A percentile compares a stretch with the other conserved stretches of the same genome.
These are phyloP conservation scores for Aspergillus phoenicis DNA, from an alignment of 2,329 filamentous ascomycete species.

Conservation along the genomic window DNA sequence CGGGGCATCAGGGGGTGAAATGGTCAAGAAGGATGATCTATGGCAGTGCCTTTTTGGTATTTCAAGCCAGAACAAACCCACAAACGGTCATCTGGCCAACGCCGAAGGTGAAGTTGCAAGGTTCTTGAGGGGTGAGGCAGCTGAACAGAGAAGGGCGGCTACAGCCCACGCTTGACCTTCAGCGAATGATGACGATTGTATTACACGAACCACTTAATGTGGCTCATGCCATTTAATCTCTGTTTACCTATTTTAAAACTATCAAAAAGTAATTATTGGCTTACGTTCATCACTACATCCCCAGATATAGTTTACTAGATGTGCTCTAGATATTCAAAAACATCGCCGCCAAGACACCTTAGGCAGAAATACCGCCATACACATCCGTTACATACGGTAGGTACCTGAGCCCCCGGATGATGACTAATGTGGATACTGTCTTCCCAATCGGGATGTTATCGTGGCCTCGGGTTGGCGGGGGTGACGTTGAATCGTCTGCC, in stretches of 20 bases:
- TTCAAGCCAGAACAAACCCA: conserved; percentile 32
- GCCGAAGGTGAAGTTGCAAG: conserved; percentile 51
- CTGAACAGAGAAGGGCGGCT: conserved; percentile 46
- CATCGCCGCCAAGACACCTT: too few relatives aligned
- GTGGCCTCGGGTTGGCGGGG: conserved; percentile 16
- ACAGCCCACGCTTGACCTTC: neutral
- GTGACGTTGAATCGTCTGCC: conserved; percentile 25
- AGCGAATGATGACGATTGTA: neutral
- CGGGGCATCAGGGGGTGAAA: conserved; percentile 72
- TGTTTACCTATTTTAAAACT: neutral
- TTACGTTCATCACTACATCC: too few relatives aligned
- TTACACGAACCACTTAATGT: neutral
- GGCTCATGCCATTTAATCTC: neutral
- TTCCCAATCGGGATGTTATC: conserved; percentile 17
- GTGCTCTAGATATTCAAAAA: too few relatives aligned
- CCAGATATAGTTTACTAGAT: too few relatives aligned
- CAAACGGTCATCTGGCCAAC: conserved; percentile 18
- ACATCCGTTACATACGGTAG: neutral
- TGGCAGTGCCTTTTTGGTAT: conserved; percentile 87
- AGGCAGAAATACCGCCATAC: neutral
- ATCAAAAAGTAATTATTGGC: too few relatives aligned
- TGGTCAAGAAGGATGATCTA: conserved; percentile 75
- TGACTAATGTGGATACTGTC: conserved; percentile 21
- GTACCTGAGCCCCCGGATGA: neutral
- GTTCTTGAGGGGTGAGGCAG: conserved; percentile 58